A percentile compares a stretch with the other conserved stretches of the same genome.
These are phyloP conservation scores for Vicia faba DNA, from an alignment of 306 rosid genomes.

Conservation along the genomic window DNA sequence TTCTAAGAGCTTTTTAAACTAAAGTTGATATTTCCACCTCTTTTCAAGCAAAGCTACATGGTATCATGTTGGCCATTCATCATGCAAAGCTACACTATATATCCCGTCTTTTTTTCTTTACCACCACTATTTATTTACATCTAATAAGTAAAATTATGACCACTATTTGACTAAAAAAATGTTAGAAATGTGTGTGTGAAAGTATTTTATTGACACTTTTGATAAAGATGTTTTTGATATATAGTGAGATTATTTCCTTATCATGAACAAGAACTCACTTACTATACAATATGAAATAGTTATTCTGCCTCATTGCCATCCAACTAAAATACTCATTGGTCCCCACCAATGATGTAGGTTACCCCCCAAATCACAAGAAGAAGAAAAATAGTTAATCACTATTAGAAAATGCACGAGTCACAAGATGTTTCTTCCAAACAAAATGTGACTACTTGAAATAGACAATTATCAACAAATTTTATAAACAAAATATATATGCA, in stretches of 20 bases:
- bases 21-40: no score
- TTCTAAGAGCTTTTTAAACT: no score
- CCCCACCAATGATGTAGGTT: conserved; percentile 43
- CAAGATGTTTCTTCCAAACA: conserved; percentile 40
- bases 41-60: no score
- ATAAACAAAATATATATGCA: conserved; percentile 22
- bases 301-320: neutral
- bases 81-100: no score
- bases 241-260: neutral
- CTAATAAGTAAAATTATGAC: no score
- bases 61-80: no score
- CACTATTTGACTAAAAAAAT: no score
- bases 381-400: conserved; percentile 20
- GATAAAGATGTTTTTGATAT: neutral
- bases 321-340: conserved; percentile 5
- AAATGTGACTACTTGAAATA: conserved; percentile 8
- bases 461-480: conserved; percentile 11
- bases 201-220: neutral
- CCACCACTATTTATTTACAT: no score
- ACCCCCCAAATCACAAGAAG: conserved; percentile 41
- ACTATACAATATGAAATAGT: neutral
- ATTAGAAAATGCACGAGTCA: conserved; percentile 46
- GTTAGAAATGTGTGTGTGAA: neutral
- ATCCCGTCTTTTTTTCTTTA: no score
- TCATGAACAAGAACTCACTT: neutral